These are phyloP conservation scores for Astrocystis sublimbata DNA, from an alignment of 495 filamentous ascomycete genomes.

Conservation along the genomic window DNA sequence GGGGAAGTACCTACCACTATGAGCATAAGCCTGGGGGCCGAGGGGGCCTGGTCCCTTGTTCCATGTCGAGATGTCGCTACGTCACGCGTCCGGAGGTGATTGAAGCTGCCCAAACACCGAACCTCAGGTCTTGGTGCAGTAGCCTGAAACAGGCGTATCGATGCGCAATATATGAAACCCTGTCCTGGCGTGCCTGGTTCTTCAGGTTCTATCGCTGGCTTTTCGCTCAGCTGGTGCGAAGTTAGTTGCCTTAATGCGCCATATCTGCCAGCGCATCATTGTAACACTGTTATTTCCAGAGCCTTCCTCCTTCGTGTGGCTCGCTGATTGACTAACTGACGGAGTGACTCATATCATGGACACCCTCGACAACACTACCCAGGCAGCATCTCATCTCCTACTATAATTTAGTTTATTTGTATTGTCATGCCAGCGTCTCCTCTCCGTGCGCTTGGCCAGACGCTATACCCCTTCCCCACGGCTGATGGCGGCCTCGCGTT, in stretches of 20 bases:
- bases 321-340: background rate
- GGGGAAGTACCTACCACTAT: background rate
- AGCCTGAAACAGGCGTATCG: background rate
- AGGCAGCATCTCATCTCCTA: background rate
- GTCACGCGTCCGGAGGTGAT: background rate
- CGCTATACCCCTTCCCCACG: background rate
- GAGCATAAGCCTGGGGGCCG: too few relatives aligned
- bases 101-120: too few relatives aligned
- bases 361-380: background rate
- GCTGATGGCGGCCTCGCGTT: constrained; percentile 1
- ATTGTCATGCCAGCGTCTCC: background rate
- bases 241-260: constrained; percentile 8
- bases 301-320: background rate
- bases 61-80: background rate
- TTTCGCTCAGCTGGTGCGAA: too few relatives aligned
- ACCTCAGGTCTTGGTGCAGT: background rate
- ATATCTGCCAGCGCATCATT: constrained; percentile 3
- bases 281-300: background rate
- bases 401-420: too few relatives aligned
- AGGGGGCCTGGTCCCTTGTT: background rate
- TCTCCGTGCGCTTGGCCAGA: background rate
- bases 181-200: too few relatives aligned
- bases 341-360: too few relatives aligned
- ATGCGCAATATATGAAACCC: background rate
- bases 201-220: too few relatives aligned